These are phyloP conservation scores for Puccinia horiana DNA, from an alignment of 1,284 basidiomycete species.

Conservation along the genomic window DNA sequence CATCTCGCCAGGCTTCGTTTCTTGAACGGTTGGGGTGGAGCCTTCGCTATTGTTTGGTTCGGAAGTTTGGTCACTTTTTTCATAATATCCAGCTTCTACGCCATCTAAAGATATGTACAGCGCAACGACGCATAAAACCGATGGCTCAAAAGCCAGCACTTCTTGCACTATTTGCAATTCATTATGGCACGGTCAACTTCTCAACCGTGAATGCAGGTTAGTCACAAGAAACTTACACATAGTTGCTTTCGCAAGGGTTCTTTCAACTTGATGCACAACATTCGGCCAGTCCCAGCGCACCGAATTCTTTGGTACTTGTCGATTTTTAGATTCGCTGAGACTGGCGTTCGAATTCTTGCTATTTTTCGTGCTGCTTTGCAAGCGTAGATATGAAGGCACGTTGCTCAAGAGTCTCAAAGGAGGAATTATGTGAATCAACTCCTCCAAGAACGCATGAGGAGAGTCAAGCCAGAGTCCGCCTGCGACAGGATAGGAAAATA, in stretches of 20 bases:
- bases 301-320: background rate
- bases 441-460: conserved; percentile 42
- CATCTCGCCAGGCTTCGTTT: background rate
- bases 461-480: conserved; percentile 45
- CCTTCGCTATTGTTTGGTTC: background rate
- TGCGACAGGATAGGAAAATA: conserved; percentile 45
- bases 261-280: conserved; percentile 34
- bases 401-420: conserved; percentile 19
- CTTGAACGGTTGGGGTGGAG: background rate
- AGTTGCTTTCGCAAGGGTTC: conserved; percentile 34
- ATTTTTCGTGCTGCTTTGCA: background rate
- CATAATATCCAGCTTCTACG: conserved; percentile 43
- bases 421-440: conserved; percentile 32
- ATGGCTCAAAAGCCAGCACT: conserved; percentile 39
- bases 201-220: background rate
- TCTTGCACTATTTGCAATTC: conserved; percentile 27
- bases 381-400: conserved; percentile 8
- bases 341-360: background rate
- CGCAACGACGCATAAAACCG: conserved; percentile 46
- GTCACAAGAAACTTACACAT: background rate
- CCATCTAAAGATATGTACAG: conserved; percentile 34
- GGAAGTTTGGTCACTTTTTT: conserved; percentile 7
- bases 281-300: conserved; percentile 45
- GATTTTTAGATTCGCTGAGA: background rate
- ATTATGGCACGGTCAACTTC: background rate